A percentile compares a stretch with the other conserved stretches of the same genome.
phyloP scores from a whole-genome alignment of 2,329 filamentous ascomycete species.

The Talaromyces funiculosus region DNA sequence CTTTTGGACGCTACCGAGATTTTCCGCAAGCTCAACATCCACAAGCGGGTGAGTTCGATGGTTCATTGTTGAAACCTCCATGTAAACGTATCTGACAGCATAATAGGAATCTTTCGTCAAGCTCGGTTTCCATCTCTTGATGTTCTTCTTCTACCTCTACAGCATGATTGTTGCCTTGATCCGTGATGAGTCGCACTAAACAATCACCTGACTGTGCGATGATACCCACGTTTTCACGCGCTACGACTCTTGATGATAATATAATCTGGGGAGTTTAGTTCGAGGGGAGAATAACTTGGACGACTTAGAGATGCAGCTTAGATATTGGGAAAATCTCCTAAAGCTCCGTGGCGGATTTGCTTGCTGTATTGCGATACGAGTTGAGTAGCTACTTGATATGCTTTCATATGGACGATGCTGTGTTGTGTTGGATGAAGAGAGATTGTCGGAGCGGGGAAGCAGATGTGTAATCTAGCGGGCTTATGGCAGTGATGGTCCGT shows the following conservation, averaged over 20 bases:
- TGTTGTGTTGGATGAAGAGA: background rate
- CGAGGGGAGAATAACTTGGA: background rate
- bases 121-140: constrained; percentile 94
- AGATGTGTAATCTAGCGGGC: background rate
- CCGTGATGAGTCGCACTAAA: constrained; percentile 83
- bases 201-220: background rate
- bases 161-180: constrained; percentile 98
- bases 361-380: background rate
- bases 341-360: background rate
- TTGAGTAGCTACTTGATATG: background rate
- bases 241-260: constrained; percentile 9
- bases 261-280: background rate
- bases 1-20: constrained; percentile 97
- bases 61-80: no score
- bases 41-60: constrained; percentile 73
- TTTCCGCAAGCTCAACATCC: constrained; percentile 96
- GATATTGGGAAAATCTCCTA: no score
- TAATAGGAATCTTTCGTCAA: constrained; percentile 94
- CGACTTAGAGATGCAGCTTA: background rate
- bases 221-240: constrained; percentile 1
- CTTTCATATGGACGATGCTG: background rate
- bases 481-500: background rate
- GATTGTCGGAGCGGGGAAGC: background rate
- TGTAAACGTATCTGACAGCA: background rate
- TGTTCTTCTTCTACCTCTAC: constrained; percentile 99